These are phyloP conservation scores for Neltuma alba DNA, from an alignment of 306 rosid genomes.

Conservation along the genomic window DNA sequence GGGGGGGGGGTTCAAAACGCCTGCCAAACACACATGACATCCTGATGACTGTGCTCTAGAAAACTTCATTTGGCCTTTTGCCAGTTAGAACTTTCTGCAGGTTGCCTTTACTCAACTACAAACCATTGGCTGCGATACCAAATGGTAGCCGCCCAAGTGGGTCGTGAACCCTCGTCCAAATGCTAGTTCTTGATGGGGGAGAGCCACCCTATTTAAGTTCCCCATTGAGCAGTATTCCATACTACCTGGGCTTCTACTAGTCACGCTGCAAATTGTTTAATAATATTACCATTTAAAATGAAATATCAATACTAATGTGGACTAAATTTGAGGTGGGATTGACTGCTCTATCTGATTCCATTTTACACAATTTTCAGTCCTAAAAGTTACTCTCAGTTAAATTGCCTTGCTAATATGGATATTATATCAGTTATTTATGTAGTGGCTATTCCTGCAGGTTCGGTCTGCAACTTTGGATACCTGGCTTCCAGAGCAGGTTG, in stretches of 20 bases:
- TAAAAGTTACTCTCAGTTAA: background rate
- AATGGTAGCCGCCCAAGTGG: background rate
- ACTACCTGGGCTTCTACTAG: background rate
- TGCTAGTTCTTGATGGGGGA: background rate
- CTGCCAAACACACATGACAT: background rate
- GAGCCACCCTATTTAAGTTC: background rate
- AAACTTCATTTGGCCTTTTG: background rate
- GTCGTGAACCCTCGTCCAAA: background rate
- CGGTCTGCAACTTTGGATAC: constrained; percentile 99
- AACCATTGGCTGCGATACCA: background rate
- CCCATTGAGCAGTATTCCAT: background rate
- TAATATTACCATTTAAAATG: background rate
- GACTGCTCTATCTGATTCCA: constrained; percentile 6
- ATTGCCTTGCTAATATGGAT: background rate
- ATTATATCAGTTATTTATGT: constrained; percentile 22
- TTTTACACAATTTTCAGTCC: constrained; percentile 7
- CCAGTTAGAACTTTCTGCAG: background rate
- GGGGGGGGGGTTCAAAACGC: constrained; percentile 26
- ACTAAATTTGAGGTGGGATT: constrained; percentile 30
- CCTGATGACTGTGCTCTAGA: background rate
- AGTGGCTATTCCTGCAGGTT: constrained; percentile 64
- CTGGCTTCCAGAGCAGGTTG: constrained; percentile 99
- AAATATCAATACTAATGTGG: background rate
- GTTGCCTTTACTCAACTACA: background rate
- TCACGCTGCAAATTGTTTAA: background rate